Conservation (phyloP, 2,329 filamentous ascomycete genomes). For the Madurella fahalii region DNA sequence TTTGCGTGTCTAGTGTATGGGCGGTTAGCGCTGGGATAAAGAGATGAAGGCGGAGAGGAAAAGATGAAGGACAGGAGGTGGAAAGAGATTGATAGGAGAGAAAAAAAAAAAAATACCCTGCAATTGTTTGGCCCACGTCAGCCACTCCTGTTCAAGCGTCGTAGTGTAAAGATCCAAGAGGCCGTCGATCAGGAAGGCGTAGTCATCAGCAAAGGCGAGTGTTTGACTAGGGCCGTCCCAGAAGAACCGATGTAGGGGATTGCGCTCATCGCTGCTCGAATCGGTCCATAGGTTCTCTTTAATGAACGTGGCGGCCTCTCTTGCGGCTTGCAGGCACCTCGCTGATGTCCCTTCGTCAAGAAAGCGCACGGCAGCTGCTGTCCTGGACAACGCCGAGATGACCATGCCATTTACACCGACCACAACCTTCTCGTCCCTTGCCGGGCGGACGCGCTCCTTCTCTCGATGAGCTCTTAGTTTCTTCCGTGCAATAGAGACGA, state of each 20-base stretch:
- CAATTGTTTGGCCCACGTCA: slow-evolving; percentile 76
- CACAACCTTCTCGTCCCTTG: slow-evolving; percentile 83
- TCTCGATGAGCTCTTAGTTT: slow-evolving; percentile 70
- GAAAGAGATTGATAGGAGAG: too few relatives aligned
- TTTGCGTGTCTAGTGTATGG: slow-evolving; percentile 59
- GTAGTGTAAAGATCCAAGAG: slow-evolving; percentile 80
- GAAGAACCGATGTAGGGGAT: slow-evolving; percentile 71
- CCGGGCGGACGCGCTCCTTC: slow-evolving; percentile 68
- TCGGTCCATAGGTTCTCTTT: slow-evolving; percentile 67
- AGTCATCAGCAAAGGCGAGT: slow-evolving; percentile 85
- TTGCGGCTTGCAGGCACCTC: slow-evolving; percentile 62
- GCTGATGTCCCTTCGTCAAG: slow-evolving; percentile 55
- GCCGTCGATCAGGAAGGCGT: slow-evolving; percentile 81
- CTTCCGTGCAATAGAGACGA: slow-evolving; percentile 62
- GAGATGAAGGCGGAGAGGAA: not conserved
- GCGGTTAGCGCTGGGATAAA: not conserved
- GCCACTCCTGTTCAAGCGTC: slow-evolving; percentile 69
- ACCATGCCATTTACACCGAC: slow-evolving; percentile 85
- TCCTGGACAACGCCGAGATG: slow-evolving; percentile 75
- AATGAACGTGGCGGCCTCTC: slow-evolving; percentile 68
- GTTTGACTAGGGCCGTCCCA: slow-evolving; percentile 60
- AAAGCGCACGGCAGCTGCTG: slow-evolving; percentile 62
- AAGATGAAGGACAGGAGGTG: not conserved
- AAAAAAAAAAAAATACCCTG: slow-evolving; percentile 52
- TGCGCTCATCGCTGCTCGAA: slow-evolving; percentile 34